These are phyloP conservation scores for Aspergillus funiculosus DNA, from an alignment of 495 filamentous ascomycete genomes.

Conservation along the genomic window DNA sequence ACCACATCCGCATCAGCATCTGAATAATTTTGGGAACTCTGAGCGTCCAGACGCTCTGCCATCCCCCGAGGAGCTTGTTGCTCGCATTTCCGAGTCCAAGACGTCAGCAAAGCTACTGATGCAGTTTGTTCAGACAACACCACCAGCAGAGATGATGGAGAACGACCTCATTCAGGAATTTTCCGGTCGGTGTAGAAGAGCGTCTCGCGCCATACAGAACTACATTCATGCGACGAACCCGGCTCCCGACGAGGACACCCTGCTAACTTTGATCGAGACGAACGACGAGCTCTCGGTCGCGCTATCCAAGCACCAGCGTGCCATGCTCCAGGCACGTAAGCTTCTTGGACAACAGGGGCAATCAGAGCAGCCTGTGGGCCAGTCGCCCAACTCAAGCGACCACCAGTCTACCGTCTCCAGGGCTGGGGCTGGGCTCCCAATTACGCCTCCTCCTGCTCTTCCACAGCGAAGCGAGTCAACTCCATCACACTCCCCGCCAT, in stretches of 20 bases:
- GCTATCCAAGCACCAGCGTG: constrained; percentile 72
- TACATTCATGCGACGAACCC: constrained; percentile 80
- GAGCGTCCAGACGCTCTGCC: constrained; percentile 54
- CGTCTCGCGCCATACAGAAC: constrained; percentile 68
- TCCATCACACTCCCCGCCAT: constrained; percentile 2
- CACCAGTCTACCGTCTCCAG: constrained; percentile 16
- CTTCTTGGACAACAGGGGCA: constrained; percentile 17
- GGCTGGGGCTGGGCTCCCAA: constrained; percentile 10
- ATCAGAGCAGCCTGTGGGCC: constrained; percentile 10
- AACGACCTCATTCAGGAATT: constrained; percentile 94
- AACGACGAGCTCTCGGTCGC: constrained; percentile 81
- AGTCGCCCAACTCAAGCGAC: constrained; percentile 20
- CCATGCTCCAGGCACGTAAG: constrained; percentile 65
- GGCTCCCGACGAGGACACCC: constrained; percentile 81
- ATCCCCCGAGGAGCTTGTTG: constrained; percentile 69
- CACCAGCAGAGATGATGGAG: constrained; percentile 62
- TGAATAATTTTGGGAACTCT: constrained; percentile 35
- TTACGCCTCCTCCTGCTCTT: constrained; percentile 14
- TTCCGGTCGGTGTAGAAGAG: constrained; percentile 74
- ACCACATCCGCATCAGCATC: constrained; percentile 4
- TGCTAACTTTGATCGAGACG: constrained; percentile 88
- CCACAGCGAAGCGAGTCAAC: constrained; percentile 9
- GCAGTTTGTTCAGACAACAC: constrained; percentile 81
- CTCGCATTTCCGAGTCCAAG: constrained; percentile 80
- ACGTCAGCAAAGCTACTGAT: constrained; percentile 85